Conservation (phyloP, 169 alveolate genomes). For the Cryptosporidium parvum region DNA sequence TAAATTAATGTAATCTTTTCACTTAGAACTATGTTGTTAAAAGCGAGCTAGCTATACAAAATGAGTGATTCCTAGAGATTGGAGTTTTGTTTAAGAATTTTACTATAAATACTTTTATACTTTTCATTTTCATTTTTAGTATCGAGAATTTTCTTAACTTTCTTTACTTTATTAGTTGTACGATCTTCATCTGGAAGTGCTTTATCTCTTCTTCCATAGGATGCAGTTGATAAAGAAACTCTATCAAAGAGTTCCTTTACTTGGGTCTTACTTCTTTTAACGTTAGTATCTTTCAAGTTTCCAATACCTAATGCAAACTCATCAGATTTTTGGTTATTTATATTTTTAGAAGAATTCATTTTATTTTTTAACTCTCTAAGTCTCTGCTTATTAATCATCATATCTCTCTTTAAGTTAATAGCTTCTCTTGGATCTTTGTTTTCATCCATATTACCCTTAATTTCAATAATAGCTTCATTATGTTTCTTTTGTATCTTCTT, state of each 20-base stretch:
- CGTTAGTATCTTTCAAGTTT: conserved; percentile 21
- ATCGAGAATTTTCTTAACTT: conserved; percentile 13
- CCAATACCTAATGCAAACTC: conserved; percentile 41
- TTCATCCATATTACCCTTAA: conserved; percentile 78
- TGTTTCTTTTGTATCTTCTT: conserved; percentile 81
- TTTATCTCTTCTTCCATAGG: conserved; percentile 72
- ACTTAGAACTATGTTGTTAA: background rate
- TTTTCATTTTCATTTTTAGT: conserved; percentile 29
- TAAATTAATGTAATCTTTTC: background rate
- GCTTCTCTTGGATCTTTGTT: conserved; percentile 41
- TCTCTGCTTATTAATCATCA: conserved; percentile 41
- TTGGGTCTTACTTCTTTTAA: conserved; percentile 37
- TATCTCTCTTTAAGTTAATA: conserved; percentile 14
- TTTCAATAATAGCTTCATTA: conserved; percentile 83
- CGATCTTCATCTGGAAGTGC: conserved; percentile 37
- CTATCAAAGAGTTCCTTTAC: conserved; percentile 29
- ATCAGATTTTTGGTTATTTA: background rate
- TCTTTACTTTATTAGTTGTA: conserved; percentile 17
- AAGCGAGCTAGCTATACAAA: background rate
- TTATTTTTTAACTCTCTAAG: conserved; percentile 64
- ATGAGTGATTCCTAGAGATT: background rate
- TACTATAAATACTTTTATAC: conserved; percentile 44
- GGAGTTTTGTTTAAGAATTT: background rate
- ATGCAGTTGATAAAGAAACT: conserved; percentile 73
- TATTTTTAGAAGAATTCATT: background rate